Conservation (phyloP, 176 grass and related monocot genomes). For the Oryza glumipatula region DNA sequence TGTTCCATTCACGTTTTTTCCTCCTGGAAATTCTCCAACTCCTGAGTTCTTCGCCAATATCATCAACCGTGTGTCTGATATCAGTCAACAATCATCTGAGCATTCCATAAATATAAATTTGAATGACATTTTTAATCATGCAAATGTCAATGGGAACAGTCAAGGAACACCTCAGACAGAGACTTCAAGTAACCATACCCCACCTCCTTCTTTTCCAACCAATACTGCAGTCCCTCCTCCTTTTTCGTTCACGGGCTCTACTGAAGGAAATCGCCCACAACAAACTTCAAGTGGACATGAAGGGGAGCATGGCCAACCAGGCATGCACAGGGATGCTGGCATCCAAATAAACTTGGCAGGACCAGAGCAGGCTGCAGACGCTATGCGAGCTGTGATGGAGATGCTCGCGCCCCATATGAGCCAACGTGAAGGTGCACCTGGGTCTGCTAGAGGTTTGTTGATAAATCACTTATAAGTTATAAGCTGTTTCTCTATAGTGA, state of each 20-base stretch:
- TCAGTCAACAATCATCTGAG: slow-evolving; percentile 46
- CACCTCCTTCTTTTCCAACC: slow-evolving; percentile 38
- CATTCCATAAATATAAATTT: slow-evolving; percentile 54
- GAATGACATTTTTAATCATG: slow-evolving; percentile 49
- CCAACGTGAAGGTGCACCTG: slow-evolving; percentile 30
- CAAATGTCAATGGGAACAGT: slow-evolving; percentile 22
- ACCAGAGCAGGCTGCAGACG: slow-evolving; percentile 50
- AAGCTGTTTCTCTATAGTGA: neutral
- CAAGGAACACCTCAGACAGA: slow-evolving; percentile 39
- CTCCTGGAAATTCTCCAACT: slow-evolving; percentile 43
- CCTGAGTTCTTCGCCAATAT: slow-evolving; percentile 57
- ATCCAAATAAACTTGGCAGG: slow-evolving; percentile 49
- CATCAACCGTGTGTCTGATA: slow-evolving; percentile 45
- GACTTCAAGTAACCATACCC: slow-evolving; percentile 27
- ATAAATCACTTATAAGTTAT: neutral
- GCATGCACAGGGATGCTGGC: slow-evolving; percentile 20
- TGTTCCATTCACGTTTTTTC: slow-evolving; percentile 53
- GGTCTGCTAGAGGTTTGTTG: slow-evolving; percentile 52
- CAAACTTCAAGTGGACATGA: slow-evolving; percentile 33
- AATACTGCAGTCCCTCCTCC: slow-evolving; percentile 31
- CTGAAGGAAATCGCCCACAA: slow-evolving; percentile 28
- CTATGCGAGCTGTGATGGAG: slow-evolving; percentile 72
- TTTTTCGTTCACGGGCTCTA: slow-evolving; percentile 30
- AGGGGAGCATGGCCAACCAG: slow-evolving; percentile 36
- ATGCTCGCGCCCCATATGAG: slow-evolving; percentile 58